A percentile compares a stretch with the other conserved stretches of the same genome.
These are phyloP conservation scores for Sordariomycetes sp. DNA, from an alignment of 2,329 filamentous ascomycete species.

Conservation along the genomic window DNA sequence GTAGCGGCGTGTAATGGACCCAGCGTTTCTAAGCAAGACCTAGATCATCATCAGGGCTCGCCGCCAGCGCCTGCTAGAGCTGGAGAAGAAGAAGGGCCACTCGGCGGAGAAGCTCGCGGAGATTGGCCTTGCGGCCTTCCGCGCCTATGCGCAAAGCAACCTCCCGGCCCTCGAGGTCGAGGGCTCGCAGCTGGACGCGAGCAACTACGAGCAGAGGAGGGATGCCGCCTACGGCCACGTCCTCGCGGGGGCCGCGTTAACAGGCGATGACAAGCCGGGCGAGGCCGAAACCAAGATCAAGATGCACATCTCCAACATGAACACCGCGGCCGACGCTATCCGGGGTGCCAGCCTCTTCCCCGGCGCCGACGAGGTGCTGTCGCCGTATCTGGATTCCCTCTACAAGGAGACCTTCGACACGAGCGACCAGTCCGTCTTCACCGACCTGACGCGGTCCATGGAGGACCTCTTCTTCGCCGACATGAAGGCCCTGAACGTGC, in stretches of 20 bases:
- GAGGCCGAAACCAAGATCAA: constrained; percentile 80
- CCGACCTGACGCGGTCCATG: constrained; percentile 71
- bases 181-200: constrained; percentile 27
- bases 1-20: background rate
- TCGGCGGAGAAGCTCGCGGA: constrained; percentile 29
- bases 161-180: constrained; percentile 35
- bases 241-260: constrained; percentile 39
- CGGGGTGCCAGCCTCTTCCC: constrained; percentile 35
- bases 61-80: constrained; percentile 69
- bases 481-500: constrained; percentile 75
- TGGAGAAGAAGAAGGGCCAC: constrained; percentile 58
- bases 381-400: constrained; percentile 68
- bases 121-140: constrained; percentile 23
- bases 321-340: constrained; percentile 34
- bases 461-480: constrained; percentile 82
- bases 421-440: constrained; percentile 62
- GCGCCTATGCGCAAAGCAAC: constrained; percentile 36
- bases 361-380: constrained; percentile 51
- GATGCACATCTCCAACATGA: constrained; percentile 67
- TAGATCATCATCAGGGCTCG: constrained; percentile 51
- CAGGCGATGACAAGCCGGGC: constrained; percentile 44
- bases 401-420: constrained; percentile 50
- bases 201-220: constrained; percentile 34
- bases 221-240: constrained; percentile 40
- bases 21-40: background rate